Conservation (phyloP, 2,329 filamentous ascomycete genomes). For the Domatiomyces catenatus region DNA sequence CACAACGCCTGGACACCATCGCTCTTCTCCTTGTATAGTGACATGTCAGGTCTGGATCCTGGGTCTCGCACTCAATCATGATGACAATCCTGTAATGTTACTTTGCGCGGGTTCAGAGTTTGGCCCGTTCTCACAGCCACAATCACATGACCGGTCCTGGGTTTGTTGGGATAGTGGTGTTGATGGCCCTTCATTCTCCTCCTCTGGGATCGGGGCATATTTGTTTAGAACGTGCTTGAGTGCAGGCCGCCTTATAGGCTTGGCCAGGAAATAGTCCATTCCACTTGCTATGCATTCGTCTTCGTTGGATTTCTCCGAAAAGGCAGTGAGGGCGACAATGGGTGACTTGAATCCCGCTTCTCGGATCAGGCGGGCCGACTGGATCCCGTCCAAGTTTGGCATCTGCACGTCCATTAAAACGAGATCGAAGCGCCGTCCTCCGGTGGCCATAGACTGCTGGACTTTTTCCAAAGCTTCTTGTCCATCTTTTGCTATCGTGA, state of each 20-base stretch:
- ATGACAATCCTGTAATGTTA: neutral
- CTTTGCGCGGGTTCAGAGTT: neutral
- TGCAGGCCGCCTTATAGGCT: constrained; percentile 64
- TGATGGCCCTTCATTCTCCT: constrained; percentile 30
- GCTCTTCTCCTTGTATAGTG: neutral
- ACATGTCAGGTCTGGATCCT: neutral
- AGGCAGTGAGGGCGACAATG: constrained; percentile 81
- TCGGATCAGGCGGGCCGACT: constrained; percentile 72
- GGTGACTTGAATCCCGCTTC: constrained; percentile 74
- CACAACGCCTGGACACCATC: neutral
- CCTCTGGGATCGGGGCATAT: constrained; percentile 64
- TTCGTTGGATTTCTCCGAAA: constrained; percentile 77
- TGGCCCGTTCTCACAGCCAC: neutral
- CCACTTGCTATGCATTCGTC: constrained; percentile 75
- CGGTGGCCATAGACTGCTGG: constrained; percentile 61
- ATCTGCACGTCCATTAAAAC: constrained; percentile 96
- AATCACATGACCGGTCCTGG: neutral
- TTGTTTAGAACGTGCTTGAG: constrained; percentile 72
- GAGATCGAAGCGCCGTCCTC: constrained; percentile 58
- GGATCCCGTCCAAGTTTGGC: constrained; percentile 80
- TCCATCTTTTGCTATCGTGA: constrained; percentile 72
- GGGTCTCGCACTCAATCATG: neutral
- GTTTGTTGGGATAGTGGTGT: neutral
- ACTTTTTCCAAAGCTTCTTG: constrained; percentile 81
- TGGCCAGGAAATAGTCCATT: constrained; percentile 76